A percentile compares a stretch with the other conserved stretches of the same genome.
Conservation (phyloP, 257 asterid genomes). For the Ophiorrhiza pumila region DNA sequence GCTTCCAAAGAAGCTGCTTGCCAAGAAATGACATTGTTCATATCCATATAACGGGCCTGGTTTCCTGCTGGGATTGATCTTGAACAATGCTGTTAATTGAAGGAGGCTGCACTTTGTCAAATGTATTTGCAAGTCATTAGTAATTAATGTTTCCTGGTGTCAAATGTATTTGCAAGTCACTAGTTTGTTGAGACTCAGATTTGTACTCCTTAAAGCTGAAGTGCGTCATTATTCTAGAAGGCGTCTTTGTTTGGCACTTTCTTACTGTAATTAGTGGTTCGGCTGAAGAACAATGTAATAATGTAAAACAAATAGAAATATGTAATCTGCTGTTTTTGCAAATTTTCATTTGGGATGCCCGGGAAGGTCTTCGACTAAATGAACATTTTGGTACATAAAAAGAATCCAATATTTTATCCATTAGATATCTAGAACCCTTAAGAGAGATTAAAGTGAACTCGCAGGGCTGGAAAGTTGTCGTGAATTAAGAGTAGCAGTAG, state of each 20-base stretch:
- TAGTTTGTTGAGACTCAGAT: not conserved
- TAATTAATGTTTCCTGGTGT: not conserved
- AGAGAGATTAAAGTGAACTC: not conserved
- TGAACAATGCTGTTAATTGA: not conserved
- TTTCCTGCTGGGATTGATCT: not conserved
- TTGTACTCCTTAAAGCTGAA: not conserved
- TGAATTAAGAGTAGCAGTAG: slow-evolving; percentile 8
- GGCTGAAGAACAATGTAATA: too few relatives aligned
- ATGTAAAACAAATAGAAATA: too few relatives aligned
- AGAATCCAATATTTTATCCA: not conserved
- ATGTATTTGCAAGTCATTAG: not conserved
- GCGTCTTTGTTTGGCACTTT: not conserved
- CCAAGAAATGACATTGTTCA: slow-evolving; percentile 56
- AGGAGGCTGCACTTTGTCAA: not conserved
- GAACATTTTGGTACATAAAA: not conserved
- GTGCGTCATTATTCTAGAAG: too few relatives aligned
- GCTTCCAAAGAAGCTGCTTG: slow-evolving; percentile 83
- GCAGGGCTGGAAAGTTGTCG: not conserved
- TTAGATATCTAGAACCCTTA: not conserved
- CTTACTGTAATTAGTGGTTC: too few relatives aligned
- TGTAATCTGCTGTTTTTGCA: too few relatives aligned
- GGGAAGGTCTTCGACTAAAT: too few relatives aligned
- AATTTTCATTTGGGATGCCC: too few relatives aligned
- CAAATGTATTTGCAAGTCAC: not conserved
- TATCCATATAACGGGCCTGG: not conserved